Evolutionary conservation across 768 basidiomycete species (phyloP), one percentile per base, ranked within the genome.

Genomic region (Rhodotorula babjevae): DNA sequence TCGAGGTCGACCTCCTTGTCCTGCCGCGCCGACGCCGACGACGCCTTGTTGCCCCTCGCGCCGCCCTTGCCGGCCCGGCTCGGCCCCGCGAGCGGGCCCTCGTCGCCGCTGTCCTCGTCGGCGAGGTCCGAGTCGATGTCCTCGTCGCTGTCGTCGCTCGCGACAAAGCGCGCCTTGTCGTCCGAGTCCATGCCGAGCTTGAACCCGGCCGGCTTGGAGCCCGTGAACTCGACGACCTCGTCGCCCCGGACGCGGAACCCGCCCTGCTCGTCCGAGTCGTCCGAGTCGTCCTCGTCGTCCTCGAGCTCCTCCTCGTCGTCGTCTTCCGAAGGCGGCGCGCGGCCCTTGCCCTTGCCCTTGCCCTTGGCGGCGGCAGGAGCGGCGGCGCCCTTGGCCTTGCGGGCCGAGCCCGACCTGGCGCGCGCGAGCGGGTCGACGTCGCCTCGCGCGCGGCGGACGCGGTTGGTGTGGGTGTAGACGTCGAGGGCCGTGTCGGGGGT

Each of bases 41-140:
- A 44, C 44, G 27, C 46, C 63, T 85, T 85, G 42, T 78, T 71
- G 21, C 74, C 84, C 53, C 79, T 75, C 71, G 85, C 84, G 36
- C 36, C 5, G 36, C 36, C 36, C 25, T 59, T 59, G 58, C n/a
- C n/a, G n/a, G n/a, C n/a, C n/a, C n/a, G n/a, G n/a, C 50, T 52
- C 50, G 50, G 25, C 9, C 50, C 50, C 25, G 23, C 25, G 50
- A 52, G 50, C 50, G 50, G 50, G 25, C 50, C 50, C 50, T 93
- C 91, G 68, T 88, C 88, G 47, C 91, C 79, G 90, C 89, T 72
- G 72, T 77, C 3, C 25, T 61, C 60, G 16, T 61, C 60, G 14
- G 90, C 92, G 72, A 84, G 88, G 77, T 93, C 92, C 73, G 88
- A 89, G 71, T 91, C 90, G 58, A 93, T 86, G 71, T 93, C 91